Evolutionary conservation across 2,329 filamentous ascomycete species (phyloP), one percentile per base, ranked within the genome.

Genomic region (Ophiostoma sp.): DNA sequence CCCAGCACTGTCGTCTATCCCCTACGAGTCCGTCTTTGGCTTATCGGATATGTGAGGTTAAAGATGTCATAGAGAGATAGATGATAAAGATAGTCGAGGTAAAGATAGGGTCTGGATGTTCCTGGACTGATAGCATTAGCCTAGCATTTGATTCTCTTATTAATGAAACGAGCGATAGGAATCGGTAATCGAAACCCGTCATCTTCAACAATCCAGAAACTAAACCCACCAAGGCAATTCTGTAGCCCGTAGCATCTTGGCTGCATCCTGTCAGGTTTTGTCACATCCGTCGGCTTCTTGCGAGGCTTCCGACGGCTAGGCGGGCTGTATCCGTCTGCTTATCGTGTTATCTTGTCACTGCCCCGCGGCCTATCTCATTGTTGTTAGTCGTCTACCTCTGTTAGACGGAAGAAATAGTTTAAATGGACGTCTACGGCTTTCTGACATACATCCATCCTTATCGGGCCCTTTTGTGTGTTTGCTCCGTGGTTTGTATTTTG

Each of bases 11-110:
- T 11, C 68, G 3, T 25, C 17, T 50, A 70, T 70, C 6, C 50
- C 68, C 15, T 70, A 45, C 22, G 69, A 70, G 6, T 70, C 50
- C 5, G 69, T 59, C n/a, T 70, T 70, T 70, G 69, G 69, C 48
- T 55, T 70, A n/a, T 70, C 68, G 4, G 68, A 70, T 28, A 70
- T 70, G 68, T 70, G 28, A 39, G 19, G 31, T 33, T 15, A 19
- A 63, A 12, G 22, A 25, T 17, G 52, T 36, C 33, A 36, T 3
- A 36, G 7, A 31, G 25, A 57, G 25, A 31, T 31, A 57, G 19
- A 19, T 17, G 55, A 28, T 28, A 28, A 6, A 64, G 59, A 31
- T 12, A 25, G 33, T 25, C 39, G 28, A 57, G 33, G 42, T 33
- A 50, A 22, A 55, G 50, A 55, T 36, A n/a, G 28, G 28, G 22